A percentile compares a stretch with the other conserved stretches of the same genome.
Evolutionary conservation across 768 basidiomycete genomes (phyloP).

Genomic region (Glaciozyma antarctica): DNA sequence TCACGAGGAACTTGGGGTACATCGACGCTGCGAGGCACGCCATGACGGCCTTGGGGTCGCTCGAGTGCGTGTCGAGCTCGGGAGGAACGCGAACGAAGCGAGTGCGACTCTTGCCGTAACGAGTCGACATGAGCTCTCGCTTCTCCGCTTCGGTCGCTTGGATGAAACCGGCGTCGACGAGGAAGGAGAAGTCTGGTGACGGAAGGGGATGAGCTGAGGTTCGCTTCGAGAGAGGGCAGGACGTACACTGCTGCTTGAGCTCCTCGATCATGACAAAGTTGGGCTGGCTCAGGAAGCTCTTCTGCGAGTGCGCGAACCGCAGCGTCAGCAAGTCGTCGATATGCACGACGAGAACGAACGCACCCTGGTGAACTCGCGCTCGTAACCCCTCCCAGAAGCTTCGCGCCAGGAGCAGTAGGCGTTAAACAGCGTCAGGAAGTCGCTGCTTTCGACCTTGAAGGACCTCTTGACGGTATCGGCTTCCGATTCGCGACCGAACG

Average conservation of each 20-base stretch:
- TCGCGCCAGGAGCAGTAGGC: constrained; percentile 80
- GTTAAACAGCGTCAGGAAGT: constrained; percentile 86
- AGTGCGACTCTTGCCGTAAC: constrained; percentile 58
- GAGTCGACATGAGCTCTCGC: constrained; percentile 56
- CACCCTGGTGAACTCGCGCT: constrained; percentile 65
- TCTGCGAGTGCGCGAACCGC: constrained; percentile 3
- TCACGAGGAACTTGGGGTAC: constrained; percentile 75
- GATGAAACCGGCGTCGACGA: constrained; percentile 81
- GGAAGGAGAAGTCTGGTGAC: constrained; percentile 55
- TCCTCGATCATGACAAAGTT: constrained; percentile 95
- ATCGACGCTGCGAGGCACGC: constrained; percentile 76
- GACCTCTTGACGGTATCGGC: constrained; percentile 71
- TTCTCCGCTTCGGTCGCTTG: constrained; percentile 56
- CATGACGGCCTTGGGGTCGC: constrained; percentile 57
- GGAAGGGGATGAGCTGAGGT: too few relatives aligned
- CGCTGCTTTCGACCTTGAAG: constrained; percentile 79
- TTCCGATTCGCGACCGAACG: constrained; percentile 75
- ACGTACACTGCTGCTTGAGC: constrained; percentile 63
- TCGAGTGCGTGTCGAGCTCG: constrained; percentile 59
- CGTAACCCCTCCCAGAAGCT: constrained; percentile 55
- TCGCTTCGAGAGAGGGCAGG: too few relatives aligned
- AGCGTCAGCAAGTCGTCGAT: not conserved
- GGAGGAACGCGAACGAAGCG: constrained; percentile 68
- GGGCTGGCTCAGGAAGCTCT: constrained; percentile 40
- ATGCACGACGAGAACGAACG: constrained; percentile 39